Percentiles rank a stretch among this genome's conserved stretches.
These are phyloP conservation scores for Staphylotrichum longicolle DNA, from an alignment of 495 filamentous ascomycete genomes.

Conservation along the genomic window DNA sequence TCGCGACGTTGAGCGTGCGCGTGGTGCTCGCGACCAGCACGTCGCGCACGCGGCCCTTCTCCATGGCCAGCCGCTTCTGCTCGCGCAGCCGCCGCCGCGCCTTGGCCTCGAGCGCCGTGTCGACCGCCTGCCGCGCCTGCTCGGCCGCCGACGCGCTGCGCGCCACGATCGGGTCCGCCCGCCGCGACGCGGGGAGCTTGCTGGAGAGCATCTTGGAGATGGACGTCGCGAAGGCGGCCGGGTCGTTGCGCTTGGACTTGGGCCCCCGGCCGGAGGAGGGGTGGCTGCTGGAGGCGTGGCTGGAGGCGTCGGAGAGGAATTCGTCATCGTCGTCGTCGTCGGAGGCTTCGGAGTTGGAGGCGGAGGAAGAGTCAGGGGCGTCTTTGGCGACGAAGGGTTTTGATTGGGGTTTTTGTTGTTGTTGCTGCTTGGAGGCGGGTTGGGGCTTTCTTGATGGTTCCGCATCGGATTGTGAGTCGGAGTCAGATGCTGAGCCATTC, in stretches of 20 bases:
- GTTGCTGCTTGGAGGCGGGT: slow-evolving; percentile 20
- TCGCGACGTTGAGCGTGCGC: slow-evolving; percentile 41
- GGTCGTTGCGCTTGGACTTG: slow-evolving; percentile 81
- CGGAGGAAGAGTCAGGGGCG: slow-evolving; percentile 24
- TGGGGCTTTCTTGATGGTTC: slow-evolving; percentile 22
- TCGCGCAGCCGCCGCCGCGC: slow-evolving; percentile 74
- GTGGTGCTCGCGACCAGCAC: slow-evolving; percentile 57
- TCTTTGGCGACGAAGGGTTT: slow-evolving; percentile 35
- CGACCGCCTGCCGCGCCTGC: slow-evolving; percentile 61
- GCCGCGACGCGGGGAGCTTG: slow-evolving; percentile 76
- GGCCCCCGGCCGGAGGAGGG: slow-evolving; percentile 31
- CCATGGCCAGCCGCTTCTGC: slow-evolving; percentile 75
- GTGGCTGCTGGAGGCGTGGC: slow-evolving; percentile 40
- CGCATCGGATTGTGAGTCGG: slow-evolving; percentile 36
- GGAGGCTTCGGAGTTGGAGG: slow-evolving; percentile 32
- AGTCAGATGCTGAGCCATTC: slow-evolving; percentile 35
- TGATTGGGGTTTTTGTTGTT: slow-evolving; percentile 13
- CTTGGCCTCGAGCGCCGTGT: slow-evolving; percentile 73
- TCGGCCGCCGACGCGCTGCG: slow-evolving; percentile 68
- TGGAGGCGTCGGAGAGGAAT: slow-evolving; percentile 37
- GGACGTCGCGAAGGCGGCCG: slow-evolving; percentile 81
- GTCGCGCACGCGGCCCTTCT: slow-evolving; percentile 84
- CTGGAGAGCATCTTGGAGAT: slow-evolving; percentile 86
- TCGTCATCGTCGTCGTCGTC: slow-evolving; percentile 36
- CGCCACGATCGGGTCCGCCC: slow-evolving; percentile 83